phyloP scores from a whole-genome alignment of 768 basidiomycete species.

The Mycena kentingensis region DNA sequence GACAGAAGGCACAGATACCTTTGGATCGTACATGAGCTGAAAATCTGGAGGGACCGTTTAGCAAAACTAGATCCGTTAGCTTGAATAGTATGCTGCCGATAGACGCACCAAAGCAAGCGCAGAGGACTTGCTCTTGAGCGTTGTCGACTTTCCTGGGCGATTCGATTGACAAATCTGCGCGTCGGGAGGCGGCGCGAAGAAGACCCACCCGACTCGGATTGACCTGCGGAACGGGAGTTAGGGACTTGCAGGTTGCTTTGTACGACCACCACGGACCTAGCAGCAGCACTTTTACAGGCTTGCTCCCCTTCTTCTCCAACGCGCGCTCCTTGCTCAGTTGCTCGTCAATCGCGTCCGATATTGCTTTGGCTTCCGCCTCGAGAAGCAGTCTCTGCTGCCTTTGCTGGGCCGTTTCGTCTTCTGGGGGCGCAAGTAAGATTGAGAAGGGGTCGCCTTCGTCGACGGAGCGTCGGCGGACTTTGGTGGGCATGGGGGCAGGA shows the following conservation, averaged over 20 bases:
- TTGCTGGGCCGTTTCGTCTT: conserved; percentile 50
- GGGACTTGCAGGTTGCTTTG: not conserved
- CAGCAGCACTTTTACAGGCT: conserved; percentile 58
- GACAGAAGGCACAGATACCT: conserved; percentile 35
- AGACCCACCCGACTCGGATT: conserved; percentile 75
- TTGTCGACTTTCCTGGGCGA: conserved; percentile 72
- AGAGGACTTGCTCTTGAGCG: conserved; percentile 67
- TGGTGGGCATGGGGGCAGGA: conserved; percentile 15
- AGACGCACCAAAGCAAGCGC: not conserved
- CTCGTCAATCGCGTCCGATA: conserved; percentile 68
- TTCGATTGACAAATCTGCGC: not conserved
- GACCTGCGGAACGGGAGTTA: conserved; percentile 45
- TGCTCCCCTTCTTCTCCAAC: conserved; percentile 48
- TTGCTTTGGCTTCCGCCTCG: conserved; percentile 53
- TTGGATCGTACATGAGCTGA: conserved; percentile 64
- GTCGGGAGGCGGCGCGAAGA: conserved; percentile 2
- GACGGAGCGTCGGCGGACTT: conserved; percentile 9
- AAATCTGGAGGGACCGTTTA: conserved; percentile 46
- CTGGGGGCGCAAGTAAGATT: conserved; percentile 50
- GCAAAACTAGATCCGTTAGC: conserved; percentile 11
- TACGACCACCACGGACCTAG: conserved; percentile 48
- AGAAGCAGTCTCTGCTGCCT: conserved; percentile 44
- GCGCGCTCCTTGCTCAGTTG: conserved; percentile 53
- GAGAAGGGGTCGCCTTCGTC: conserved; percentile 52
- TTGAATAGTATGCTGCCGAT: not conserved